These are phyloP conservation scores for Pseudonitzschia multiseries DNA, from an alignment of 108 stramenopile genomes.

Conservation along the genomic window DNA sequence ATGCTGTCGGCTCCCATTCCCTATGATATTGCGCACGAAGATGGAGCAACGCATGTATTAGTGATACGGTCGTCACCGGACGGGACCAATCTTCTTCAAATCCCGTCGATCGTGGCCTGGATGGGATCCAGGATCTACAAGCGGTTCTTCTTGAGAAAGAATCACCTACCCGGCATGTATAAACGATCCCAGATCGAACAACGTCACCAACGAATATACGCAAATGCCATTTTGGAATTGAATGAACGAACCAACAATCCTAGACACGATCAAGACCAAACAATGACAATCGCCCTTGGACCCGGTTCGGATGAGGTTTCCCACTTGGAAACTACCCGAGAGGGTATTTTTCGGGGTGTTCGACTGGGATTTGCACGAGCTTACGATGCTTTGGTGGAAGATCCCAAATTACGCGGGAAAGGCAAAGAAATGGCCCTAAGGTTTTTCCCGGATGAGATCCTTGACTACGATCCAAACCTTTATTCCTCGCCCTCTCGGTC, in stretches of 20 bases:
- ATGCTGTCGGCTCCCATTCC: constrained; percentile 91
- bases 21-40: constrained; percentile 75
- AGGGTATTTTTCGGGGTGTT: constrained; percentile 83
- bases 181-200: constrained; percentile 52
- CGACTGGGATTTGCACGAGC: constrained; percentile 89
- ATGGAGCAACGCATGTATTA: constrained; percentile 92
- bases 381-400: constrained; percentile 88
- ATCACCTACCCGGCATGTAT: constrained; percentile 60
- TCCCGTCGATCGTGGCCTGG: constrained; percentile 68
- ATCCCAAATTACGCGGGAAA: constrained; percentile 67
- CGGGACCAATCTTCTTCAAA: constrained; percentile 69
- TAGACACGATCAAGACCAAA: neutral
- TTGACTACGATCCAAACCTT: constrained; percentile 70
- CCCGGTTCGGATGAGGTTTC: constrained; percentile 82
- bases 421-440: constrained; percentile 61
- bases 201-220: constrained; percentile 84
- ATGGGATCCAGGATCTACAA: constrained; percentile 81
- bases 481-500: neutral
- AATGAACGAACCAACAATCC: constrained; percentile 60
- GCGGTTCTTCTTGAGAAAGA: constrained; percentile 85
- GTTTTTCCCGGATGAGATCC: constrained; percentile 84
- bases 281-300: constrained; percentile 79
- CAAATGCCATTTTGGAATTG: constrained; percentile 77
- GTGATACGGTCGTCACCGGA: constrained; percentile 90
- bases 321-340: constrained; percentile 74